Conservation (phyloP, 495 filamentous ascomycete species). For the Echria macrotheca region DNA sequence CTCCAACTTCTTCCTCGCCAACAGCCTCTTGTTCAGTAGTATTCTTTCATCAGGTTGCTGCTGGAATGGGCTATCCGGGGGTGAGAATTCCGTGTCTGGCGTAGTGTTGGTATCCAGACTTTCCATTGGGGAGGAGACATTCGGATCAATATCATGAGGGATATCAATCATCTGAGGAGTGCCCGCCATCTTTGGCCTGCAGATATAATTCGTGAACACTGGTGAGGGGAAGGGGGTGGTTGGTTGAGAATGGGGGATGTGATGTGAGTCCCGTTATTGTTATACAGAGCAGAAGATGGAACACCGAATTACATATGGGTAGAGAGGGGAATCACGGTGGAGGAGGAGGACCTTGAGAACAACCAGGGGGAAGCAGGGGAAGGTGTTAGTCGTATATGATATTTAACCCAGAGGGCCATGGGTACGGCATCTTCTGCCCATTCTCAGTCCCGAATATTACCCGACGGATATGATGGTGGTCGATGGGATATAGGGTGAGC, state of each 20-base stretch:
- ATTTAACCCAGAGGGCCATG: too few relatives aligned
- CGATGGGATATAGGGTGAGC: too few relatives aligned
- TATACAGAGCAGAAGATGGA: too few relatives aligned
- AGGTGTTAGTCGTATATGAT: too few relatives aligned
- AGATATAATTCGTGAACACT: too few relatives aligned
- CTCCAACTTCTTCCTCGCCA: conserved; percentile 37
- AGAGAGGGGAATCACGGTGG: too few relatives aligned
- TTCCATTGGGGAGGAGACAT: conserved; percentile 31
- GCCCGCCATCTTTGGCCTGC: conserved; percentile 11
- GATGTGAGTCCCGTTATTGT: too few relatives aligned
- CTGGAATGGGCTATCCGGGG: conserved; percentile 40
- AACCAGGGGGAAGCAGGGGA: too few relatives aligned
- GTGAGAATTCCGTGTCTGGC: conserved; percentile 46
- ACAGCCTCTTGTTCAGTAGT: conserved; percentile 31
- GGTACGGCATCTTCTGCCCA: too few relatives aligned
- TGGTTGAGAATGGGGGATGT: too few relatives aligned
- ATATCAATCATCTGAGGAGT: conserved; percentile 18
- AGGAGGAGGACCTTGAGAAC: background rate
- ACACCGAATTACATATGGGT: too few relatives aligned
- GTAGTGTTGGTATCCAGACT: conserved; percentile 41
- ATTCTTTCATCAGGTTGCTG: conserved; percentile 26
- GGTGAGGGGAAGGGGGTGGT: too few relatives aligned
- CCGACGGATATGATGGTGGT: conserved; percentile 13
- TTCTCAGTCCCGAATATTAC: conserved; percentile 16
- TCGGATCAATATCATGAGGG: conserved; percentile 29